Base-by-base conservation (phyloP, 306 rosid genomes). In the Hippophae gyantsensis region DNA sequence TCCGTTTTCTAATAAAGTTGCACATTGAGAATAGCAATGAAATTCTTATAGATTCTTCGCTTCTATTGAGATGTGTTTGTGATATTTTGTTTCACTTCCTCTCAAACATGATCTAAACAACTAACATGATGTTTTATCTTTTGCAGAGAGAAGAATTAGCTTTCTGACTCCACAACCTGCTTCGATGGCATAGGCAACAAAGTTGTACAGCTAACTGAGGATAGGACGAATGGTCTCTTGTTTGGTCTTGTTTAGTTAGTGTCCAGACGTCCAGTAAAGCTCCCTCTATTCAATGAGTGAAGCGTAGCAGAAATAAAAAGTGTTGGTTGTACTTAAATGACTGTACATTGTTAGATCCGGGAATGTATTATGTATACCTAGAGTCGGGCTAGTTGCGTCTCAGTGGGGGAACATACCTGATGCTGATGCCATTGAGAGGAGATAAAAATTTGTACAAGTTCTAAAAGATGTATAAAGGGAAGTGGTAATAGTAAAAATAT, bases 71-170 rank as follows among this genome's bases (percentile, higher is more conserved):
- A 32, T 4, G 38, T 32, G 38, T 32, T 32, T 32, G 38, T 32
- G 38, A 32, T 32, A 2, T 32, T 32, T 32, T 32, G 3, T 32
- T 32, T 32, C 38, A 32, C 53, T 49, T 6, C 8, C n/a, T 49
- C 6, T 49, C 26, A 12, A 12, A 49, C 14, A 3, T 48, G 46
- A 26, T 46, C 47, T n/a, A 42, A 53, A 10, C 42, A 14, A 6
- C 72, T 80, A 67, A 49, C 66, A 44, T 13, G 47, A 26, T 48
- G 48, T 58, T 12, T 43, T 46, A 43, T 66, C 32, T 64, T 68
- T 66, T 68, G 63, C 86, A 81, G 86, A 81, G 66, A 77, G 75
- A 76, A 81, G 86, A 76, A 81, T 81, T 48, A 71, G 86, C 80
- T 67, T 81, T 64, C 67, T 81, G 80, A 48, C 77, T 69, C 83